Evolutionary conservation across 2,329 filamentous ascomycete species (phyloP), one percentile per base, ranked within the genome.

Genomic region (Sphaerostilbella broomeana): DNA sequence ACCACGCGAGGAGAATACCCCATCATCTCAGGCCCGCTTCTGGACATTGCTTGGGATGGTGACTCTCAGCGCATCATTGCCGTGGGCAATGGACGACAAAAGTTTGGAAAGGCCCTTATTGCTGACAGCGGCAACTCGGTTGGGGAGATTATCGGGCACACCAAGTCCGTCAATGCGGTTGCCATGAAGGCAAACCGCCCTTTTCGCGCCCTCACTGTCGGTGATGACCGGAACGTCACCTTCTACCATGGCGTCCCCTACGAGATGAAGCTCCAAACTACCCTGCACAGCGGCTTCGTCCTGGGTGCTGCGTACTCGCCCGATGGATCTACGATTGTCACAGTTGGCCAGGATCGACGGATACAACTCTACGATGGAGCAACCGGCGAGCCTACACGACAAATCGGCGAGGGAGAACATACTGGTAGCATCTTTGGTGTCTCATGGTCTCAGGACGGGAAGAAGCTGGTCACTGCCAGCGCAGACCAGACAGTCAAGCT

Each of bases 331-430:
- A 69, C 71, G 25, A 69, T 98, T 45, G 85, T 92, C 22, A 95
- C 84, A 37, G 90, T 95, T 2, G 90, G 92, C 25, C 87, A 85
- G n/a, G 92, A 98, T 63, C 81, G 81, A 59, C 79, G 78, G 57
- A 95, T 98, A 49, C 94, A 92, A 71, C 69, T 98, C 8, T 98
- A 95, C 59, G 88, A 98, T 59, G 92, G 90, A 46, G 95, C 94
- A 73, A 95, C 88, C 12, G 92, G 92, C 20, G 88, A 95, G 57
- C 74, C 83, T 1, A 85, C 79, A 30, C 75, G 69, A 43, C 74
- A 86, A 51, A 82, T 98, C 52, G 84, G 84, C 8, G 82, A 90
- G 49, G 81, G 79, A n/a, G 81, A 80, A 49, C 92, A 98, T 60
- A 90, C 81, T 5, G 92, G 92, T 33, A 94, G 87, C 58, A 92